Conservation (phyloP, 805 yeast genomes). For the Yarrowia sp. region DNA sequence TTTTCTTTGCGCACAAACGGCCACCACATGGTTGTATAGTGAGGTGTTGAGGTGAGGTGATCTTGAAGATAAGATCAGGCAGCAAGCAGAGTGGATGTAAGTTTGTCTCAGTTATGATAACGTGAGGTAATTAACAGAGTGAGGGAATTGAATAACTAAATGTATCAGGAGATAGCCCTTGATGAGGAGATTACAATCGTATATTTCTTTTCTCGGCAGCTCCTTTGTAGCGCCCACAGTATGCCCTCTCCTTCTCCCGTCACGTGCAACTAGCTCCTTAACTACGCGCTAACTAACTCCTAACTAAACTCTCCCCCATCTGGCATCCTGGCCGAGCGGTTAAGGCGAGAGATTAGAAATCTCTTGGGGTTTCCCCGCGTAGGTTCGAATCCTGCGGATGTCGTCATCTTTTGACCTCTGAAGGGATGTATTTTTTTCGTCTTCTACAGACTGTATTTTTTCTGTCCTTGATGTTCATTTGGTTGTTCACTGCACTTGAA, state of each 20-base stretch:
- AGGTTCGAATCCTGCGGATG: slow-evolving; percentile 35
- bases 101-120: no score
- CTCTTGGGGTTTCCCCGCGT: slow-evolving; percentile 17
- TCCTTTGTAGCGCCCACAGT: no score
- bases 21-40: slow-evolving; percentile 13
- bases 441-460: background rate
- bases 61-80: no score
- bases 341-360: slow-evolving; percentile 32
- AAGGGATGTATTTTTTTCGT: no score
- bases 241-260: background rate
- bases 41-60: background rate
- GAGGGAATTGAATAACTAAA: no score
- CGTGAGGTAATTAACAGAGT: no score
- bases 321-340: slow-evolving; percentile 34
- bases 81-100: no score
- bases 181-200: no score
- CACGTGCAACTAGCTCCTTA: background rate
- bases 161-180: no score
- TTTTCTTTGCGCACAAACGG: background rate
- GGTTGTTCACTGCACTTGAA: no score
- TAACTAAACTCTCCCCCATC: background rate
- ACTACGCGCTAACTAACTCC: background rate
- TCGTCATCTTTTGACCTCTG: slow-evolving; percentile 5
- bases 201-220: no score
- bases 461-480: background rate